Base-by-base conservation (phyloP, 2,329 filamentous ascomycete species). In the Ophiostoma sp. region DNA sequence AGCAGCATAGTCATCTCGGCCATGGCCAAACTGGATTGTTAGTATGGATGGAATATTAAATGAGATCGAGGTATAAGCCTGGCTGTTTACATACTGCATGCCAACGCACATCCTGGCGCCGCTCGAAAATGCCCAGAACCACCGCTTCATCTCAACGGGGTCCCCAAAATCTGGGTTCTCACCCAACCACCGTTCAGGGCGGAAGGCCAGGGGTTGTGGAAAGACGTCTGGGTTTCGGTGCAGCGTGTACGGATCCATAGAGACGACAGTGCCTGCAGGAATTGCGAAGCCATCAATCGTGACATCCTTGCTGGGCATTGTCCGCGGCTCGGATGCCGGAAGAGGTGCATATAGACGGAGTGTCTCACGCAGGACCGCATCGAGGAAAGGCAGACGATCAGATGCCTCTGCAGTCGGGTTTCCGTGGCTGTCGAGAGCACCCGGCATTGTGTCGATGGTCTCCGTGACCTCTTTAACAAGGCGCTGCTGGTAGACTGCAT, bases 51-150 rank as follows among this genome's bases (percentile, higher is more conserved):
- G 8, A 39, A 15, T 36, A 27, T 1, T 11, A 2, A 7, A 31
- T 31, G 44, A 31, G 7, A 1, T 23, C 23, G 11, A 33, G 10
- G 1, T 2, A 62, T 23, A 57, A 3, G 17, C 13, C 8, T 6
- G 0, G 33, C 1, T 5, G 11, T 11, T 5, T 33, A 69, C 72
- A 35, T 68, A 72, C 72, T 73, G 73, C 69, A 74, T 72, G 57
- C 89, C 90, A 2, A 92, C 81, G 74, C 90, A 92, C 78, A 89
- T 89, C 33, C 89, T 81, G 0, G 88, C 87, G 0, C 90, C 90
- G 36, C 86, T 89, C 0, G 89, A 87, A 76, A 92, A 92, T 0
- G 89, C 88, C 81, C 88, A 87, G 74, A 89, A 90, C 67, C 80
- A 80, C 54, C 73, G 79, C 44, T 68, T 79, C 72, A 78, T 76